Percentiles rank a stretch among this genome's conserved stretches.
phyloP scores from a whole-genome alignment of 2,329 filamentous ascomycete species.

The Aspergillus hortae region DNA sequence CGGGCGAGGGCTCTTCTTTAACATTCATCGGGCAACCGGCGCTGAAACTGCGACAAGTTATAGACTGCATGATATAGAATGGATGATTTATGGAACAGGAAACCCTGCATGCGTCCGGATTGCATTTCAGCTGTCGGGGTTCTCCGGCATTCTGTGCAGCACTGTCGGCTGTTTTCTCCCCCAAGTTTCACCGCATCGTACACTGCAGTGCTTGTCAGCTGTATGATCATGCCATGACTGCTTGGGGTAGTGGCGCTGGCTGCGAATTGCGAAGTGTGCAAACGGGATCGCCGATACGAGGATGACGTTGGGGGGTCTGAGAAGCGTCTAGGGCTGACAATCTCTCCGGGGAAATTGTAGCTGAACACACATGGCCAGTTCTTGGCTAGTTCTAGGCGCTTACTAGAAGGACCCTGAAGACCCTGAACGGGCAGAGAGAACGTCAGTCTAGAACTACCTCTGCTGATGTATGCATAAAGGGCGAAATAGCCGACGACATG shows the following conservation, averaged over 20 bases:
- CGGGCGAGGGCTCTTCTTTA: background rate
- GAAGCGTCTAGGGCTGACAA: constrained; percentile 3
- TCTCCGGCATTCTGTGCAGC: background rate
- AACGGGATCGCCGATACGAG: constrained; percentile 2
- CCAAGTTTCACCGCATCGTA: background rate
- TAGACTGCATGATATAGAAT: background rate
- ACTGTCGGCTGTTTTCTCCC: background rate
- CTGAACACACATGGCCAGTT: constrained; percentile 1
- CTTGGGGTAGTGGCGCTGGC: background rate
- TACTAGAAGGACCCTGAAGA: background rate
- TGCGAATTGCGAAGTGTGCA: constrained; percentile 2
- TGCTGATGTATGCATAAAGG: background rate
- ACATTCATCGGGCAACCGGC: background rate
- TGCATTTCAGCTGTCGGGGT: background rate
- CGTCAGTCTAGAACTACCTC: background rate
- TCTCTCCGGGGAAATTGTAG: background rate
- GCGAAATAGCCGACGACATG: background rate
- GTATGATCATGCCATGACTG: background rate
- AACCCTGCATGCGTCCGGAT: background rate
- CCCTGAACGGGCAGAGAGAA: background rate
- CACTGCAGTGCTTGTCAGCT: background rate
- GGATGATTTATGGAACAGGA: background rate
- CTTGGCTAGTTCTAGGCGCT: background rate
- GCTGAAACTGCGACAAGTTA: background rate
- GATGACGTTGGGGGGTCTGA: background rate